Conservation (phyloP, 1,284 basidiomycete species). For the Cutaneotrichosporon dermatis region DNA sequence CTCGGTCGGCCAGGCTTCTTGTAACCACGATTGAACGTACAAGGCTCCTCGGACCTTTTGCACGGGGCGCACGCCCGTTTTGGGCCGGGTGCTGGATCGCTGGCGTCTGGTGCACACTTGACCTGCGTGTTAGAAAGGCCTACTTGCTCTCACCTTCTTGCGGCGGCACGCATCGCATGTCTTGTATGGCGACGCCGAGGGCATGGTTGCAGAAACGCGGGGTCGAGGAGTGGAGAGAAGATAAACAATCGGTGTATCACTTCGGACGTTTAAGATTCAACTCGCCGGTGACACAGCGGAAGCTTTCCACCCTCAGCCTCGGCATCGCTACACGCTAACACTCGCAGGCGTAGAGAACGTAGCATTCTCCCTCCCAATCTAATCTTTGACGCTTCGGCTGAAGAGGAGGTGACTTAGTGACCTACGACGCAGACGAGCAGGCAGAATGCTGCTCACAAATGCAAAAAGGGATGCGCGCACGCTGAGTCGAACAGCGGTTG, state of each 20-base stretch:
- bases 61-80: conserved; percentile 3
- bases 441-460: too few relatives aligned
- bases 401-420: too few relatives aligned
- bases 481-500: too few relatives aligned
- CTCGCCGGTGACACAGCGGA: too few relatives aligned
- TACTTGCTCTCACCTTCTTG: not conserved
- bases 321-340: too few relatives aligned
- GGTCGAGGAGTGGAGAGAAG: not conserved
- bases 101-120: not conserved
- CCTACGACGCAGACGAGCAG: too few relatives aligned
- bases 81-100: not conserved
- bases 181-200: not conserved
- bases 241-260: not conserved
- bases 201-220: not conserved
- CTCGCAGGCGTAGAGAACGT: too few relatives aligned
- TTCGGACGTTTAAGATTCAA: too few relatives aligned
- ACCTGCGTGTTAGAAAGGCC: not conserved
- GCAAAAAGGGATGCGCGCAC: too few relatives aligned
- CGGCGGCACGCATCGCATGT: not conserved
- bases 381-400: too few relatives aligned
- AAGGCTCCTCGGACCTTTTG: not conserved
- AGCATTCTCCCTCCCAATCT: too few relatives aligned
- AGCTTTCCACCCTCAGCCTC: too few relatives aligned
- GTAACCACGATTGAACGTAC: conserved; percentile 13
- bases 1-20: conserved; percentile 17